Base-by-base conservation (phyloP, 1,284 basidiomycete genomes). In the Fomitopsis schrenkii region DNA sequence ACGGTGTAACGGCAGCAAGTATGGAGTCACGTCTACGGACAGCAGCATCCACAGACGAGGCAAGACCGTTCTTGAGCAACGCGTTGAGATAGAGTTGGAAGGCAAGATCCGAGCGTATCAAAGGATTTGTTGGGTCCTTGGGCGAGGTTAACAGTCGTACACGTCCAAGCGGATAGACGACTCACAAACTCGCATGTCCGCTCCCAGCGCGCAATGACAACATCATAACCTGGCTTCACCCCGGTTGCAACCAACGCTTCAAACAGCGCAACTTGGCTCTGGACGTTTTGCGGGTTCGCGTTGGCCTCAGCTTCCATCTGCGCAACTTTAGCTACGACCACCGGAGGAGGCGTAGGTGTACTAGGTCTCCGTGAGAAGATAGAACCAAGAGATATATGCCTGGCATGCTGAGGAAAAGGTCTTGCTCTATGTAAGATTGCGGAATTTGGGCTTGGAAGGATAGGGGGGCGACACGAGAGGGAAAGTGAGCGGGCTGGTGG, bases 151-250 rank as follows among this genome's bases (percentile, higher is more conserved):
- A n/a, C 19, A 17, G 42, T 35, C 57, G 26, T 66, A 62, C 42
- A 35, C 42, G 44, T 62, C 55, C 58, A 53, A 17, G 52, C 52
- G 33, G 59, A 54, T 30, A 30, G 50, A 40, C 28, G 2, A 46
- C 41, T 84, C 89, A 93, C 91, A 70, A 88, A 91, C 81, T 92
- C 88, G 68, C 82, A 84, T 82, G 87, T 85, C 64, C 87, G 80
- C 70, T 94, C 90, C 91, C 91, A 94, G 61, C 91, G 83, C 67
- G 79, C 85, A 62, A 91, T 83, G 63, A 93, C 76, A 30, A 90
- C 76, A 61, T 91, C 87, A 72, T 87, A 86, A 1, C 85, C 90
- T 12, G 86, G 80, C 63, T 83, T 84, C 35, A 86, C 77, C 55
- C 85, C 82, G 0, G 87, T 88, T 0, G 83, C 82, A 30, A 82